Percentiles rank a stretch among this genome's conserved stretches.
phyloP scores from a whole-genome alignment of 2,329 filamentous ascomycete genomes.

The Cephalotrichum gorgonifer region DNA sequence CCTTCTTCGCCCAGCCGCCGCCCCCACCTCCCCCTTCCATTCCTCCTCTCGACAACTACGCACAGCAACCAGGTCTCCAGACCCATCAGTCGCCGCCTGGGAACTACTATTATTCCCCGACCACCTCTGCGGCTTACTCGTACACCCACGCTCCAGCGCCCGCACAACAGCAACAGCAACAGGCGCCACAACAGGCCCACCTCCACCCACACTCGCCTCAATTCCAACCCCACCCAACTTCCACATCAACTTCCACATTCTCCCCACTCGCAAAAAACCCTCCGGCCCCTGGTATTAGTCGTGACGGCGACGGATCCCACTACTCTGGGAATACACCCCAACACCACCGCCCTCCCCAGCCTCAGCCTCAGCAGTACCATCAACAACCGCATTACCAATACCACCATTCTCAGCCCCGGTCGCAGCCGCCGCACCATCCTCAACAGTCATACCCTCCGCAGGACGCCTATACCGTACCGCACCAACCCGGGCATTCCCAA shows the following conservation, averaged over 20 bases:
- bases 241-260: constrained; percentile 6
- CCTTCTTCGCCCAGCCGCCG: constrained; percentile 31
- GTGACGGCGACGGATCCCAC: constrained; percentile 1
- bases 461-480: constrained; percentile 1
- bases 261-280: constrained; percentile 7
- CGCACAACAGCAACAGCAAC: constrained; percentile 12
- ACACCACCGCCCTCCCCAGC: too few relatives aligned
- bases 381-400: constrained; percentile 5
- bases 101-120: neutral
- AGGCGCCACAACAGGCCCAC: constrained; percentile 12
- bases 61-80: constrained; percentile 3
- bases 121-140: neutral
- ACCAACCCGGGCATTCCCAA: neutral
- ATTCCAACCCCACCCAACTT: constrained; percentile 3
- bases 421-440: neutral
- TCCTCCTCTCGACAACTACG: constrained; percentile 8
- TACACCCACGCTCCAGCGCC: neutral
- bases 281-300: constrained; percentile 2
- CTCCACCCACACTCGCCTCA: constrained; percentile 7
- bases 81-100: constrained; percentile 6
- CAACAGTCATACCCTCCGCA: constrained; percentile 5
- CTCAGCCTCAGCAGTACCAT: constrained; percentile 5
- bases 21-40: constrained; percentile 2
- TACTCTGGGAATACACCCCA: neutral
- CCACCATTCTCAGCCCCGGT: constrained; percentile 2